Evolutionary conservation across 495 filamentous ascomycete species (phyloP).

Genomic region (Patellaria atrata): DNA sequence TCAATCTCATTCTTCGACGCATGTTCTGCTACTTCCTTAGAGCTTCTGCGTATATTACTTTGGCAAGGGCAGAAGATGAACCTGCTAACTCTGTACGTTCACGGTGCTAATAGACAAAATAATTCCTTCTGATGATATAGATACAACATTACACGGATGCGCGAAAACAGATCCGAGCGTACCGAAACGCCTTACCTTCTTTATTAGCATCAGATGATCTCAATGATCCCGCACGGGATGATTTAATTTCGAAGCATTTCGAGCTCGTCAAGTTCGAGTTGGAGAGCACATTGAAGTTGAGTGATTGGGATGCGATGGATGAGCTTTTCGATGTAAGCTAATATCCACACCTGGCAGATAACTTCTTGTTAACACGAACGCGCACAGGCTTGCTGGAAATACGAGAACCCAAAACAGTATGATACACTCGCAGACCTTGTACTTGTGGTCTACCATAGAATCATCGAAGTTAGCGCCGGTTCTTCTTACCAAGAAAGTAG

Average conservation of each 20-base stretch:
- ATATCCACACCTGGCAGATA: background rate
- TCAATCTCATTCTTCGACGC: constrained; percentile 41
- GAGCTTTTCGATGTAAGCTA: constrained; percentile 40
- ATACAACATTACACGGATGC: constrained; percentile 45
- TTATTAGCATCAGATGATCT: constrained; percentile 19
- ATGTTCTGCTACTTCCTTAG: constrained; percentile 58
- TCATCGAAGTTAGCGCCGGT: constrained; percentile 8
- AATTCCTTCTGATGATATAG: constrained; percentile 8
- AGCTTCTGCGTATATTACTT: constrained; percentile 39
- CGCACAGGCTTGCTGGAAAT: constrained; percentile 16
- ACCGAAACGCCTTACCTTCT: constrained; percentile 29
- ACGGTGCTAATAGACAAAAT: constrained; percentile 6
- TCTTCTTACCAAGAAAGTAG: constrained; percentile 14
- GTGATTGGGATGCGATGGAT: constrained; percentile 52
- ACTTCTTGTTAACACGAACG: constrained; percentile 11
- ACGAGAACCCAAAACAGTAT: constrained; percentile 16
- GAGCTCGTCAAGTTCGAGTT: constrained; percentile 57
- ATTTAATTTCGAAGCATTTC: constrained; percentile 46
- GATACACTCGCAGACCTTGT: constrained; percentile 27
- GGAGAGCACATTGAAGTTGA: constrained; percentile 53
- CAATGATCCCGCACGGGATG: constrained; percentile 32
- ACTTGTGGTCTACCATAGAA: constrained; percentile 18
- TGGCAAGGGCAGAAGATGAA: constrained; percentile 52
- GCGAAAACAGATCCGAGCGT: constrained; percentile 41
- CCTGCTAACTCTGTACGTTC: constrained; percentile 28